Percentiles rank a stretch among this genome's conserved stretches.
Conservation (phyloP, 805 yeast genomes). For the Candida quercuum region DNA sequence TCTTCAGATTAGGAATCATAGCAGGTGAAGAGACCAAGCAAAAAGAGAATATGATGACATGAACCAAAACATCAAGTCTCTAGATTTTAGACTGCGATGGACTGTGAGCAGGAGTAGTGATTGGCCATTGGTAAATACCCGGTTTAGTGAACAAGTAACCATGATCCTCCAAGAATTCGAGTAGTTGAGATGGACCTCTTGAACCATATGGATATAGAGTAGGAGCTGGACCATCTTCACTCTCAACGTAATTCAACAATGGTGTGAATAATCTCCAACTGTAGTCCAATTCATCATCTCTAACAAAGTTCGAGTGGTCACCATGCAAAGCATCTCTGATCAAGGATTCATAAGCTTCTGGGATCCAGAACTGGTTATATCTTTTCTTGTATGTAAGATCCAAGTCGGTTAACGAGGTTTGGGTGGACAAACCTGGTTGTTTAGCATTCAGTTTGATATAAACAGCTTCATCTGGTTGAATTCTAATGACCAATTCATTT, state of each 20-base stretch:
- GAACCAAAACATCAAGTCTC: background rate
- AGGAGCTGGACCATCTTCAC: conserved; percentile 62
- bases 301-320: conserved; percentile 94
- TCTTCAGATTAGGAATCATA: background rate
- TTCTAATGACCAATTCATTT: conserved; percentile 88
- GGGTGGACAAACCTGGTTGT: conserved; percentile 84
- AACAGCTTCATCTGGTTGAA: conserved; percentile 93
- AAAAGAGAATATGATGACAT: background rate
- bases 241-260: conserved; percentile 72
- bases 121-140: conserved; percentile 86
- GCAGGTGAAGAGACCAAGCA: background rate
- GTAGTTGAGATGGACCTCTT: conserved; percentile 74
- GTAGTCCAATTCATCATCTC: conserved; percentile 94
- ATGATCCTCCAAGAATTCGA: conserved; percentile 55
- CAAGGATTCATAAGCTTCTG: conserved; percentile 96
- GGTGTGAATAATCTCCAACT: conserved; percentile 96
- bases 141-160: conserved; percentile 66
- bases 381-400: conserved; percentile 82
- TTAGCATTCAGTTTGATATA: conserved; percentile 91
- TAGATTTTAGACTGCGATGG: conserved; percentile 5
- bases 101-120: conserved; percentile 43
- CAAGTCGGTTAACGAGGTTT: conserved; percentile 80
- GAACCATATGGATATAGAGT: conserved; percentile 79
- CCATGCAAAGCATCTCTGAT: conserved; percentile 87
- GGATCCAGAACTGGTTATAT: conserved; percentile 87